Conservation (phyloP, 192 early-diverging fungal species). For the Linnemannia schmuckeri region DNA sequence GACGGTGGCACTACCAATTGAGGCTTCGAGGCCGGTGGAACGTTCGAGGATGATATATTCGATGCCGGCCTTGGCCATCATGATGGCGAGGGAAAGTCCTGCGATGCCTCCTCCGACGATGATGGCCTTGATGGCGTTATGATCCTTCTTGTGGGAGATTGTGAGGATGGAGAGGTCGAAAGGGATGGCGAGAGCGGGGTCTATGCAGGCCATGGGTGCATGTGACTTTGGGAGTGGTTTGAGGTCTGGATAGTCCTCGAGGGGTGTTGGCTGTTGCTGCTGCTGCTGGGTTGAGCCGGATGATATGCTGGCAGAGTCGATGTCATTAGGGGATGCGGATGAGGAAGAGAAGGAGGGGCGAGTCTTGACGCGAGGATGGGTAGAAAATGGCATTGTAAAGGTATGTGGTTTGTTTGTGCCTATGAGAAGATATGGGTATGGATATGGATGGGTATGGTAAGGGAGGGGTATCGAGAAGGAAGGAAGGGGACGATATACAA, state of each 20-base stretch:
- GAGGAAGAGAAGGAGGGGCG: slow-evolving; percentile 23
- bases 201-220: slow-evolving; percentile 21
- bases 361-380: slow-evolving; percentile 1
- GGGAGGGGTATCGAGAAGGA: no score
- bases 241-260: slow-evolving; percentile 13
- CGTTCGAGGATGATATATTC: slow-evolving; percentile 53
- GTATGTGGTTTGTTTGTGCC: neutral
- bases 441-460: neutral
- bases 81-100: slow-evolving; percentile 45
- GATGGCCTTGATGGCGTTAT: slow-evolving; percentile 40
- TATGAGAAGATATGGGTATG: neutral
- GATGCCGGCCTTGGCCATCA: slow-evolving; percentile 51
- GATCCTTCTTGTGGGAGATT: slow-evolving; percentile 32
- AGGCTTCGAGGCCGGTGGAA: slow-evolving; percentile 20
- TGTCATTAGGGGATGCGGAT: slow-evolving; percentile 1
- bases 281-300: slow-evolving; percentile 3
- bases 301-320: slow-evolving; percentile 20
- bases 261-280: neutral
- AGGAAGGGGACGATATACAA: no score
- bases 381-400: slow-evolving; percentile 2
- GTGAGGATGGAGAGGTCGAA: slow-evolving; percentile 54
- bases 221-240: slow-evolving; percentile 36
- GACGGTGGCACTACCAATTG: slow-evolving; percentile 15
- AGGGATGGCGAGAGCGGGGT: slow-evolving; percentile 34
- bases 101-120: slow-evolving; percentile 55